These are phyloP conservation scores for Panicum hallii DNA, from an alignment of 202 grass and related monocot genomes.

Conservation along the genomic window DNA sequence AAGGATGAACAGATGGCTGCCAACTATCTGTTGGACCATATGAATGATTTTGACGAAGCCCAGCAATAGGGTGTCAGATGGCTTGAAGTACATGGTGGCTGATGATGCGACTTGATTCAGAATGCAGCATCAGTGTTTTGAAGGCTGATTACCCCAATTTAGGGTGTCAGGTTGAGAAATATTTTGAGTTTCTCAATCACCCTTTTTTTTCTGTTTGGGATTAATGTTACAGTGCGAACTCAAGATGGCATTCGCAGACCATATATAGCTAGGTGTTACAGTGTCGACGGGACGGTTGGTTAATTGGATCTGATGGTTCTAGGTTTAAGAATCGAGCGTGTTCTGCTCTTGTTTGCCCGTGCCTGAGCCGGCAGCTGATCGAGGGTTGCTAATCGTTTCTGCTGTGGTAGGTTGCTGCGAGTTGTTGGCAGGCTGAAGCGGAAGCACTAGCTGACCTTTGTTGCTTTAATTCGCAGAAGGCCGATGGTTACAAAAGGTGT, in stretches of 20 bases:
- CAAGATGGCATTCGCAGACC: background rate
- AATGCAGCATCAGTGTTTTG: background rate
- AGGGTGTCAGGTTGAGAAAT: background rate
- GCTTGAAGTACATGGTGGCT: background rate
- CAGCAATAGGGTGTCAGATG: background rate
- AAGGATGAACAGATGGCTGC: slow-evolving; percentile 79
- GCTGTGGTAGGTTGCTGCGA: background rate
- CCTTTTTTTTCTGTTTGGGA: background rate
- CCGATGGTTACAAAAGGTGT: too few species aligned
- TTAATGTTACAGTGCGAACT: background rate
- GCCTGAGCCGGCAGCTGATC: background rate
- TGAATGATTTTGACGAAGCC: slow-evolving; percentile 71
- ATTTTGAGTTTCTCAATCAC: background rate
- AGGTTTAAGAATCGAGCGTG: background rate
- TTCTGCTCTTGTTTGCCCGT: background rate
- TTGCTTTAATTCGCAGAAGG: background rate
- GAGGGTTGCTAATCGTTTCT: background rate
- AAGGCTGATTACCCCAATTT: background rate
- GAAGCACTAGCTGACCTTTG: background rate
- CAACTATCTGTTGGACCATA: slow-evolving; percentile 90
- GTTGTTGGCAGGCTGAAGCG: background rate
- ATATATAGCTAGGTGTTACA: background rate
- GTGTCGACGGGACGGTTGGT: background rate
- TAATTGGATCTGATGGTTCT: background rate
- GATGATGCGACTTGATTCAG: background rate